Conservation (phyloP, 768 basidiomycete genomes). For the Xerocomellus intermedius region DNA sequence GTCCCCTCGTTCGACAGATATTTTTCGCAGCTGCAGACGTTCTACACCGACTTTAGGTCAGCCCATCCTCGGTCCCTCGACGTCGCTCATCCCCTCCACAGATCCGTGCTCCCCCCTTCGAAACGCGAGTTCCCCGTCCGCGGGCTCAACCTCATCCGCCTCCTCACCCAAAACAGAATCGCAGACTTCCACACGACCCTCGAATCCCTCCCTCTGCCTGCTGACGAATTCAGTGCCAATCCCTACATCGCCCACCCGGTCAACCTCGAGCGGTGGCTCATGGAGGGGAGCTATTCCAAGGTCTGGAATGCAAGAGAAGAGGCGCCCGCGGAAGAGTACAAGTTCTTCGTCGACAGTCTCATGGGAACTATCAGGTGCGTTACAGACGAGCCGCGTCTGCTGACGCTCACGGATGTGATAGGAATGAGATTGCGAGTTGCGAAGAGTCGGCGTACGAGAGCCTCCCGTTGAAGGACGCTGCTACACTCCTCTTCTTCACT, state of each 20-base stretch:
- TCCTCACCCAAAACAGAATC: constrained; percentile 93
- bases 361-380: constrained; percentile 90
- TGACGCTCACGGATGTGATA: constrained; percentile 31
- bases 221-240: constrained; percentile 65
- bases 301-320: constrained; percentile 95
- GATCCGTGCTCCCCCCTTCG: constrained; percentile 76
- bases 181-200: constrained; percentile 97
- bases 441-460: constrained; percentile 93
- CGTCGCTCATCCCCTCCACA: constrained; percentile 23
- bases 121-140: constrained; percentile 85
- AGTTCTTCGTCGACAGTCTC: constrained; percentile 88
- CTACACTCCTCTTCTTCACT: constrained; percentile 88
- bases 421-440: constrained; percentile 96
- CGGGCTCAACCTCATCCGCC: constrained; percentile 90
- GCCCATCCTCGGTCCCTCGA: constrained; percentile 2
- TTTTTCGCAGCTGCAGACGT: constrained; percentile 86
- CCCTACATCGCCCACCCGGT: constrained; percentile 82
- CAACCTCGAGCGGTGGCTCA: constrained; percentile 93
- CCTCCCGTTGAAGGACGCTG: constrained; percentile 86
- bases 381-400: background rate
- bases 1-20: constrained; percentile 94
- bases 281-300: constrained; percentile 98
- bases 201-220: constrained; percentile 77
- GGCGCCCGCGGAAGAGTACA: constrained; percentile 92
- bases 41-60: constrained; percentile 86